Evolutionary conservation across 73 alveolate genomes (phyloP).

Genomic region (Paramecium sexaurelia): DNA sequence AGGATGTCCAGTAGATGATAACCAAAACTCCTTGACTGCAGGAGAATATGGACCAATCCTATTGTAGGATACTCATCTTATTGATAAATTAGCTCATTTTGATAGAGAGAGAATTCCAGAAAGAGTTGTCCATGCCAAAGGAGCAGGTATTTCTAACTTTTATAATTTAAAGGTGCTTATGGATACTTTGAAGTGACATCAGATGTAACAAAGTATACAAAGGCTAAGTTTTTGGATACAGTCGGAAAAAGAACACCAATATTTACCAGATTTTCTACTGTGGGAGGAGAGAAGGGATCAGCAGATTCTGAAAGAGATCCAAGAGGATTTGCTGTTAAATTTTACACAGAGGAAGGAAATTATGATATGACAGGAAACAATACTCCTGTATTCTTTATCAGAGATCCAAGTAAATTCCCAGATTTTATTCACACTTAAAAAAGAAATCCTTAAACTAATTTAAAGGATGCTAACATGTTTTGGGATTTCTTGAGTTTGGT

Average conservation of each 20-base stretch:
- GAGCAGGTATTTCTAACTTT: conserved; percentile 75
- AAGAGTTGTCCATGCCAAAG: conserved; percentile 95
- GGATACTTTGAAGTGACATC: conserved; percentile 91
- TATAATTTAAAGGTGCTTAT: conserved; percentile 77
- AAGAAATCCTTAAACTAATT: conserved; percentile 86
- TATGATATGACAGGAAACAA: conserved; percentile 94
- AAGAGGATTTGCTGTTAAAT: conserved; percentile 92
- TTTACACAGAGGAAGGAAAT: conserved; percentile 95
- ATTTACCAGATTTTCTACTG: conserved; percentile 88
- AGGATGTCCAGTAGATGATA: conserved; percentile 89
- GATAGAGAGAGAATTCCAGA: conserved; percentile 96
- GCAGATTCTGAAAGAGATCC: conserved; percentile 94
- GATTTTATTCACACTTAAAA: conserved; percentile 91
- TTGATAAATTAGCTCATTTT: conserved; percentile 90
- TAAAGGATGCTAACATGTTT: conserved; percentile 75
- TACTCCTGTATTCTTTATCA: conserved; percentile 93
- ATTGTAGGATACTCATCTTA: conserved; percentile 79
- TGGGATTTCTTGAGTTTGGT: conserved; percentile 90
- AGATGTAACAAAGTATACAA: conserved; percentile 88
- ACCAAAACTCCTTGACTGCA: conserved; percentile 89
- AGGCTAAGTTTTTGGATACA: conserved; percentile 83
- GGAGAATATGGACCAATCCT: conserved; percentile 91
- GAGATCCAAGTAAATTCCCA: conserved; percentile 92
- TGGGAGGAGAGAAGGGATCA: conserved; percentile 90
- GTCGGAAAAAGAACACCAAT: conserved; percentile 91